These are phyloP conservation scores for Starmerella kuoi DNA, from an alignment of 805 yeast species.

Conservation along the genomic window DNA sequence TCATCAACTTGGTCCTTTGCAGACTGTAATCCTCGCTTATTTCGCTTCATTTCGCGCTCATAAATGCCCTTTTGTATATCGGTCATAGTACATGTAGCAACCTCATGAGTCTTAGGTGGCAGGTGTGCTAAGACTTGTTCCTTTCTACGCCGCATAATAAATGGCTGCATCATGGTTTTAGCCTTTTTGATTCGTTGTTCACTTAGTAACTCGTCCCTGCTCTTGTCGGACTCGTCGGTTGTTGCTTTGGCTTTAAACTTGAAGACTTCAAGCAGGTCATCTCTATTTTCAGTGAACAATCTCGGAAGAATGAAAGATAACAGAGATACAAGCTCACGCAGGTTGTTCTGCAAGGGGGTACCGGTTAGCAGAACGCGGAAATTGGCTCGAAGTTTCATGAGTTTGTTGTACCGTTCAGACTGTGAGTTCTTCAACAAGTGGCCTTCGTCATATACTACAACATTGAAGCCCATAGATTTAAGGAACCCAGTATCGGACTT, in stretches of 20 bases:
- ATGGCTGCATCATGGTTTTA: conserved; percentile 96
- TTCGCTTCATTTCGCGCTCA: conserved; percentile 39
- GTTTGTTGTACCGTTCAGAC: conserved; percentile 73
- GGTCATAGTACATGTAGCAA: conserved; percentile 54
- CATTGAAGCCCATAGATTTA: conserved; percentile 62
- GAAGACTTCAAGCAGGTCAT: conserved; percentile 70
- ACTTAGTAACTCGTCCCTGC: conserved; percentile 43
- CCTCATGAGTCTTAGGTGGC: conserved; percentile 59
- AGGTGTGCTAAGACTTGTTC: conserved; percentile 82
- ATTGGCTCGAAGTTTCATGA: conserved; percentile 73
- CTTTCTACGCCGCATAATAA: conserved; percentile 82
- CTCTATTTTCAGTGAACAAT: conserved; percentile 67
- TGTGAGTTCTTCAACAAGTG: conserved; percentile 87
- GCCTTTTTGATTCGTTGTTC: conserved; percentile 89
- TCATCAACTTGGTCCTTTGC: conserved; percentile 27
- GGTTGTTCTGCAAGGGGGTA: conserved; percentile 90
- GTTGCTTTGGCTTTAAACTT: conserved; percentile 74
- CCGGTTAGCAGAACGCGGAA: conserved; percentile 86
- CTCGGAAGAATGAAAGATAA: conserved; percentile 83
- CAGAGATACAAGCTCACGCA: conserved; percentile 78
- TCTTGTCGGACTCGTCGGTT: conserved; percentile 24
- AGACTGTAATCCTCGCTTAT: conserved; percentile 17
- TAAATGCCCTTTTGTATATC: conserved; percentile 48
- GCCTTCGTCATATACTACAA: conserved; percentile 92
- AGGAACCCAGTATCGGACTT: conserved; percentile 72